Conservation (phyloP, 2,329 filamentous ascomycete species). For the Fusarium concolor region DNA sequence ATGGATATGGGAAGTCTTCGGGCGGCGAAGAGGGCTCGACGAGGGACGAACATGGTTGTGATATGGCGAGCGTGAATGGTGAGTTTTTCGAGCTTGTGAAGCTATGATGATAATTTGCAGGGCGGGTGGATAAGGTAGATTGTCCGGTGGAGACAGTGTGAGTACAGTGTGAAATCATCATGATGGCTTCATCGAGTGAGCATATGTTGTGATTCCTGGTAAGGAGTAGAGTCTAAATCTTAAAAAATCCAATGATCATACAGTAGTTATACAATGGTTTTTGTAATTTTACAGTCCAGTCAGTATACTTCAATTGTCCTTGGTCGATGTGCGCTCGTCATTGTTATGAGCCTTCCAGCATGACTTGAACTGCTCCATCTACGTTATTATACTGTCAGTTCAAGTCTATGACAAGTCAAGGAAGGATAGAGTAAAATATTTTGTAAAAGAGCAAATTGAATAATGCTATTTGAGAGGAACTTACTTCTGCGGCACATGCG, state of each 20-base stretch:
- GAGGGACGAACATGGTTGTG: slow-evolving; percentile 47
- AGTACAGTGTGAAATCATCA: background rate
- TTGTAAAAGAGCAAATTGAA: background rate
- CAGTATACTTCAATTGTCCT: slow-evolving; percentile 63
- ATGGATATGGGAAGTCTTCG: slow-evolving; percentile 29
- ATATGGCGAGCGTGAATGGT: background rate
- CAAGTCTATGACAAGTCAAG: background rate
- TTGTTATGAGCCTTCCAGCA: slow-evolving; percentile 96
- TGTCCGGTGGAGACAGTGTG: slow-evolving; percentile 30
- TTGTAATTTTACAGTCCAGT: background rate
- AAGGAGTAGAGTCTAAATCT: background rate
- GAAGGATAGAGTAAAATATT: background rate
- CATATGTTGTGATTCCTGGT: background rate
- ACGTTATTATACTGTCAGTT: slow-evolving; percentile 30
- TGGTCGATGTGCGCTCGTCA: slow-evolving; percentile 81
- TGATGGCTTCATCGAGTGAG: slow-evolving; percentile 25
- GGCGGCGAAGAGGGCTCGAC: slow-evolving; percentile 39
- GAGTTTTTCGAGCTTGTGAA: slow-evolving; percentile 4
- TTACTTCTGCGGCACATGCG: slow-evolving; percentile 86
- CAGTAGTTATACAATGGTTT: background rate
- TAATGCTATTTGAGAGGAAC: slow-evolving; percentile 47
- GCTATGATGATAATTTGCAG: slow-evolving; percentile 23
- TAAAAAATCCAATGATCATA: background rate
- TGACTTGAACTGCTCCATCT: slow-evolving; percentile 91
- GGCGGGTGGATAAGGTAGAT: slow-evolving; percentile 36